Evolutionary conservation across 202 grass and related monocot genomes (phyloP), one percentile per base, ranked within the genome.

Genomic region (Musa balbisiana): DNA sequence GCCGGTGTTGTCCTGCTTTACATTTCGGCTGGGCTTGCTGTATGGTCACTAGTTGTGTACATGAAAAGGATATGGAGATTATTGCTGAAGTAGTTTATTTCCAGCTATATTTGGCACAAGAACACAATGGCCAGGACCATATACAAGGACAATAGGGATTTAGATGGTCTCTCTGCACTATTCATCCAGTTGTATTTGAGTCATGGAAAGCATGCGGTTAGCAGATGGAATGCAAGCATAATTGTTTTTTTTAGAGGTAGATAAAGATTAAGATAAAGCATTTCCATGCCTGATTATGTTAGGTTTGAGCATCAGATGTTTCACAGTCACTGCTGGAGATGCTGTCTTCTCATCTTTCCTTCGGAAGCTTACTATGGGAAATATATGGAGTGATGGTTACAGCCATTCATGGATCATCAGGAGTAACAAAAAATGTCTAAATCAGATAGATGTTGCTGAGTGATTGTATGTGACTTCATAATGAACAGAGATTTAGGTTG

Each of bases 41-140:
- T 94, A 60, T 94, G 91, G 95, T 94, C 95, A 68, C 80, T 98
- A 62, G 83, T 88, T 75, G 87, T 99, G 77, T 99, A 94, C 81
- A 86, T 94, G 86, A 98, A 75, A 87, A 98, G 87, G 77, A 94
- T 98, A 86, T 88, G 87, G 84, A 84, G 78, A 85, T 84, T 92
- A 81, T 85, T 98, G 85, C 68, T 94, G 54, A 92, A 92, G 74
- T 89, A 91, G 81, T 43, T 43, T 6, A 43, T 20, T 49, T 70
- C 43, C 67, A 51, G 33, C 20, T 2, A 51, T 21, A 19, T 51
- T 65, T 26, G 63, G 10, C 2, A 8, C 67, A 70, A 70, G 33
- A 15, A 20, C 21, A 50, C 43, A 52, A 51, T 51, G 20, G 49
- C 50, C 17, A 51, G 67, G 33, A 43, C 33, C 33, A 43, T 43